Conservation (phyloP, 192 early-diverging fungal species). For the Podila verticillata region DNA sequence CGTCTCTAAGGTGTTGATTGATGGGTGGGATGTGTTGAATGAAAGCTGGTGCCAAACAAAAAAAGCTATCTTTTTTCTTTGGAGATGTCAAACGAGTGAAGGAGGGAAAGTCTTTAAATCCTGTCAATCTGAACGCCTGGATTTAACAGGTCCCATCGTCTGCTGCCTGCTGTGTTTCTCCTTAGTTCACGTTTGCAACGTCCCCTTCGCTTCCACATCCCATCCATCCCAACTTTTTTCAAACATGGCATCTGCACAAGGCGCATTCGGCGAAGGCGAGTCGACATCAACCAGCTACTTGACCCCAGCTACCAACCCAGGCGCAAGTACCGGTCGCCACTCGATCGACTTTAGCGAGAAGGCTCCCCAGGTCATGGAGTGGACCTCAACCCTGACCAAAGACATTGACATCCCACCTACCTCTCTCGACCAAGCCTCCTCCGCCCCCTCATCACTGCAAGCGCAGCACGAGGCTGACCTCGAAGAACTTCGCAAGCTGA, state of each 20-base stretch:
- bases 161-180: background rate
- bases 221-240: background rate
- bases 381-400: constrained; percentile 37
- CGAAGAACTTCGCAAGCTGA: constrained; percentile 35
- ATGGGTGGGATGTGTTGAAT: background rate
- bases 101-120: background rate
- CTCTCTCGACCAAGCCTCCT: constrained; percentile 10
- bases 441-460: background rate
- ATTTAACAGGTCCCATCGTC: background rate
- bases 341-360: constrained; percentile 50
- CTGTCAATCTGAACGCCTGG: background rate
- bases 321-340: constrained; percentile 16
- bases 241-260: background rate
- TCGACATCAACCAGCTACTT: constrained; percentile 39
- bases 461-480: constrained; percentile 29
- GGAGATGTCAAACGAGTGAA: background rate
- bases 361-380: constrained; percentile 50
- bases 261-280: constrained; percentile 10
- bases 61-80: too few relatives aligned
- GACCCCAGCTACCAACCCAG: constrained; percentile 42
- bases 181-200: too few relatives aligned
- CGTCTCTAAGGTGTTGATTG: background rate
- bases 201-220: background rate
- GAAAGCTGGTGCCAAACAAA: too few relatives aligned
- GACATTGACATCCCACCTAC: constrained; percentile 18